Base-by-base conservation (phyloP, 805 yeast species). In the Candida sonorensis region DNA sequence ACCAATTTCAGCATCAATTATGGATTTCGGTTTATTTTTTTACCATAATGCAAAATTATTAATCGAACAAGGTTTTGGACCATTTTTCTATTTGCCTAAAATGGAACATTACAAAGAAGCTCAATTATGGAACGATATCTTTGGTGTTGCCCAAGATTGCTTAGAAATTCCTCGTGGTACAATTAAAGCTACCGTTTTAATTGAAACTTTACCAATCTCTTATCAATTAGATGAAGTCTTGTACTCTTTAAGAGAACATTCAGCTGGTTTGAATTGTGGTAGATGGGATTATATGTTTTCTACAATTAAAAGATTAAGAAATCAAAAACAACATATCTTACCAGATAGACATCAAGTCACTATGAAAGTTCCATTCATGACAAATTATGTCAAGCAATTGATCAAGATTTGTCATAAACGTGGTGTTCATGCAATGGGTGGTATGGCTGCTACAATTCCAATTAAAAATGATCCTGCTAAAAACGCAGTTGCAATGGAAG, bases 241-340 rank as follows among this genome's bases (percentile, higher is more conserved):
- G 48, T 82, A 75, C 52, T 82, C 82, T 51, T 66, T 82, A 52
- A 69, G 86, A 57, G 77, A 75, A 31, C 94, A 82, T 57, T 78
- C 82, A 33, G 71, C 81, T 8, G 94, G 92, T 35, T 69, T 82
- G 58, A 82, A 82, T 63, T 82, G 92, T 68, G 94, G 94, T 47
- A 72, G 94, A 62, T 82, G 92, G 90, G 94, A 82, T 60, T 82
- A 82, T 62, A 81, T 82, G 59, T 82, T 82, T 63, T 76, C 84
- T 23, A 79, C 84, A 41, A 81, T 82, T 57, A 82, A 82, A 60
- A 67, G 82, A 26, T 69, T 82, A 45, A 72, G 87, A 62, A 79
- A 77, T 59, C 72, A 75, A 48, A 71, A 75, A 32, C 71, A 70
- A 28, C 77, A 75, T 50, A 67, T 82, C 37, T 63, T 82, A 41